Conservation (phyloP, 2,329 filamentous ascomycete genomes). For the Neopestalotiopsis sp. region DNA sequence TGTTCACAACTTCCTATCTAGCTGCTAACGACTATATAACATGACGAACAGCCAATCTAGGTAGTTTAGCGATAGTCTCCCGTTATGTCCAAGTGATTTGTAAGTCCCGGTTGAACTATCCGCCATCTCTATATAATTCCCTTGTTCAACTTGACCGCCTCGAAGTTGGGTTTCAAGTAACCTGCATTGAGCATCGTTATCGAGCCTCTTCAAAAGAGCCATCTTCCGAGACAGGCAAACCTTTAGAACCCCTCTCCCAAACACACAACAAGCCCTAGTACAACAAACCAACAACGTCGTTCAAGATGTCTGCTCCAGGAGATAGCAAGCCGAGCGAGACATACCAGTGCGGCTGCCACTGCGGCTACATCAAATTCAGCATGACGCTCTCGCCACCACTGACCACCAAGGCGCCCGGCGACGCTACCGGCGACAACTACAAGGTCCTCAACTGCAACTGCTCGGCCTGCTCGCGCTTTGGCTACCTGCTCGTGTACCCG, state of each 20-base stretch:
- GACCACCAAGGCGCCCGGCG: conserved; percentile 25
- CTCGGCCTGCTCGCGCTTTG: conserved; percentile 57
- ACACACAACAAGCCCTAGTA: no score
- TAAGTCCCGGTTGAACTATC: neutral
- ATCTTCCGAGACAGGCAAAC: no score
- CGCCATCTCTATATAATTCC: no score
- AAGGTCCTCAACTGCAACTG: conserved; percentile 58
- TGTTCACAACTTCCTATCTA: no score
- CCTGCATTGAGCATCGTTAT: no score
- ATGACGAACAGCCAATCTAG: no score
- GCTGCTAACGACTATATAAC: no score
- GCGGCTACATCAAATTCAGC: conserved; percentile 54
- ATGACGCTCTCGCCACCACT: conserved; percentile 55
- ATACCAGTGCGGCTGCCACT: conserved; percentile 59
- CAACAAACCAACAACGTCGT: no score
- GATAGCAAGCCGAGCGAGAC: conserved; percentile 36
- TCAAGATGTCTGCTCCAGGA: neutral
- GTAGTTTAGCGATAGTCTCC: no score
- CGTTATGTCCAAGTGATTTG: neutral
- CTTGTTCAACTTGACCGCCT: neutral
- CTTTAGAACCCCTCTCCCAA: no score
- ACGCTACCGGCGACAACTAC: conserved; percentile 33
- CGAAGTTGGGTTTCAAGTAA: no score
- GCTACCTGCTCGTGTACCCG: conserved; percentile 57
- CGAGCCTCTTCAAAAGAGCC: no score